Evolutionary conservation across 2,329 filamentous ascomycete species (phyloP).

Genomic region (Penicillium glabrum): DNA sequence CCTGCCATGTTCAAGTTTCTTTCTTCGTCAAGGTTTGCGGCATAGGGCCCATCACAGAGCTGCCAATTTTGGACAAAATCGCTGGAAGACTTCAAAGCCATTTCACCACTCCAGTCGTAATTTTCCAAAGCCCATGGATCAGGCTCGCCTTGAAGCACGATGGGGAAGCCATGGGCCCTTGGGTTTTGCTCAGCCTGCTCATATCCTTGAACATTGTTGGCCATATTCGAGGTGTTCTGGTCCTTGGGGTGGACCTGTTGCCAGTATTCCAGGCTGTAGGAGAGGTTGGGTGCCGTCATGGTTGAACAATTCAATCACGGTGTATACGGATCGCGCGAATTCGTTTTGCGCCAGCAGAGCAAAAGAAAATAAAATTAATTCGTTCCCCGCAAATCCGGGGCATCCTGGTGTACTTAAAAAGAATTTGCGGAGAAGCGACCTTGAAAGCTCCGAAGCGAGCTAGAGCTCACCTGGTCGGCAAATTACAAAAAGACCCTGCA

Average conservation of each 20-base stretch:
- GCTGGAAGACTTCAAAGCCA: background rate
- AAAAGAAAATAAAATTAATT: background rate
- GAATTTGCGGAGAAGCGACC: constrained; percentile 13
- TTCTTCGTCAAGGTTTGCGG: background rate
- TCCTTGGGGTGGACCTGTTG: background rate
- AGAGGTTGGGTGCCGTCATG: background rate
- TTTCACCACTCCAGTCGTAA: background rate
- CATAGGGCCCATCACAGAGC: background rate
- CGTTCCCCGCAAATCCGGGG: constrained; percentile 12
- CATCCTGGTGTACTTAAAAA: constrained; percentile 3
- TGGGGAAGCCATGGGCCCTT: background rate
- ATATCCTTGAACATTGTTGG: background rate
- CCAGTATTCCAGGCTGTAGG: background rate
- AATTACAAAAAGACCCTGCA: background rate
- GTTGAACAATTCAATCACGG: background rate
- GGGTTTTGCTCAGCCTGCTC: background rate
- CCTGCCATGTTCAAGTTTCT: background rate
- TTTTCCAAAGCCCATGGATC: background rate
- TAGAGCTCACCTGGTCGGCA: background rate
- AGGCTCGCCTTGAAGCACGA: background rate
- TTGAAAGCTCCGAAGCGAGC: constrained; percentile 5
- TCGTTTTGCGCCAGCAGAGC: background rate
- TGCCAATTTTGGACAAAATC: background rate
- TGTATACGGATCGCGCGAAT: background rate
- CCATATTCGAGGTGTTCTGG: background rate